phyloP scores from a whole-genome alignment of 805 yeast species.

The Candida sithepensis region DNA sequence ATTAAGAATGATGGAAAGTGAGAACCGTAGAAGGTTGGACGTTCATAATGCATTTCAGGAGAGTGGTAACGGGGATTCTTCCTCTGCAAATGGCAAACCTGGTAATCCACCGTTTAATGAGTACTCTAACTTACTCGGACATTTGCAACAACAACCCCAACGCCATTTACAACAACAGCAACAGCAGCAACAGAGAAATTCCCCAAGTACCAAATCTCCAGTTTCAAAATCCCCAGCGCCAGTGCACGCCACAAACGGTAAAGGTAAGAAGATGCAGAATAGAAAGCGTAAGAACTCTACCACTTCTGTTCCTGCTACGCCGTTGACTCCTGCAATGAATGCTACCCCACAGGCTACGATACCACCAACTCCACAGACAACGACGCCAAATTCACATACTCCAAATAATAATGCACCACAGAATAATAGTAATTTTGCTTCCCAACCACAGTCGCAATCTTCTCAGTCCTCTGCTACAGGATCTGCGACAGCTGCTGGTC shows the following conservation, averaged over 20 bases:
- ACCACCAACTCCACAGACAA: slow-evolving; percentile 21
- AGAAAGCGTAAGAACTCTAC: slow-evolving; percentile 25
- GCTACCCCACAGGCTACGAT: slow-evolving; percentile 24
- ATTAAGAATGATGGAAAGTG: slow-evolving; percentile 68
- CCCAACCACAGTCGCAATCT: background rate
- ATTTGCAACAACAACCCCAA: slow-evolving; percentile 17
- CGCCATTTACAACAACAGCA: slow-evolving; percentile 6
- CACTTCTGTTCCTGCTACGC: slow-evolving; percentile 32
- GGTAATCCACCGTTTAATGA: slow-evolving; percentile 19
- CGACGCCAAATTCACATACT: slow-evolving; percentile 11
- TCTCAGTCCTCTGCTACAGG: background rate
- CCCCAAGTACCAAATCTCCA: slow-evolving; percentile 18
- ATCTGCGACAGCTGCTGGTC: background rate
- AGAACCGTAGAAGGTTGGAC: slow-evolving; percentile 65
- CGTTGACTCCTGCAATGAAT: slow-evolving; percentile 30
- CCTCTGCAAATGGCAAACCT: slow-evolving; percentile 14
- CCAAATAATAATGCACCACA: slow-evolving; percentile 2
- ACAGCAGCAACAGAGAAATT: slow-evolving; percentile 13
- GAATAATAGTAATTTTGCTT: too few species aligned
- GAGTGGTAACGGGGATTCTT: background rate
- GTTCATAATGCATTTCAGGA: slow-evolving; percentile 41
- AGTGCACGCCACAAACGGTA: slow-evolving; percentile 7
- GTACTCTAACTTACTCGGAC: slow-evolving; percentile 20
- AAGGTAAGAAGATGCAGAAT: slow-evolving; percentile 20
- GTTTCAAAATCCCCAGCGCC: slow-evolving; percentile 10